These are phyloP conservation scores for Przewalskia tangutica DNA, from an alignment of 257 asterid species.

Conservation along the genomic window DNA sequence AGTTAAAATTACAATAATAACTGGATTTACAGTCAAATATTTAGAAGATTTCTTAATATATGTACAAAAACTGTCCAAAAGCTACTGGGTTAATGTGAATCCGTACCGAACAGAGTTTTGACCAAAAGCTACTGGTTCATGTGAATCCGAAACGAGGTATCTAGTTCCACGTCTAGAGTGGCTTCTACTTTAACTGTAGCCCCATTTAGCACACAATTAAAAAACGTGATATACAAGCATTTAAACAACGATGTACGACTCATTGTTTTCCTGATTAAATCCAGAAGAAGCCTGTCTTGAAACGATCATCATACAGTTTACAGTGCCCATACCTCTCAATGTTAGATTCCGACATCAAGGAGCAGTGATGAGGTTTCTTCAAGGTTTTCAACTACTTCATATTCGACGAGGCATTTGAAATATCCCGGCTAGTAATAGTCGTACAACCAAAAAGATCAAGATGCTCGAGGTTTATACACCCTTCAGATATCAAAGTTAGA, in stretches of 20 bases:
- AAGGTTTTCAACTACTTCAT: slow-evolving; percentile 51
- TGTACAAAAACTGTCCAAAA: no score
- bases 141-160: no score
- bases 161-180: background rate
- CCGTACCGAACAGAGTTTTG: no score
- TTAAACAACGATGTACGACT: background rate
- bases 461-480: slow-evolving; percentile 54
- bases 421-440: slow-evolving; percentile 53
- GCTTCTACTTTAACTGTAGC: background rate
- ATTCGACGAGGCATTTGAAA: slow-evolving; percentile 33
- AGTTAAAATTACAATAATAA: no score
- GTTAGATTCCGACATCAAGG: slow-evolving; percentile 45
- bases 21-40: no score
- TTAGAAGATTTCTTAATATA: no score
- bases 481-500: slow-evolving; percentile 50
- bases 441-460: slow-evolving; percentile 69
- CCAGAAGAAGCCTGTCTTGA: slow-evolving; percentile 67
- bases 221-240: background rate
- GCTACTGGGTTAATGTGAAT: no score
- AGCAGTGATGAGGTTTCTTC: slow-evolving; percentile 60
- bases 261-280: slow-evolving; percentile 32
- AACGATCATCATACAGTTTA: slow-evolving; percentile 72
- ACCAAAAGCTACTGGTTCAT: no score
- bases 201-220: background rate
- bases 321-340: slow-evolving; percentile 74